Conservation (phyloP, 176 grass and related monocot genomes). For the Aegilops tauschii region DNA sequence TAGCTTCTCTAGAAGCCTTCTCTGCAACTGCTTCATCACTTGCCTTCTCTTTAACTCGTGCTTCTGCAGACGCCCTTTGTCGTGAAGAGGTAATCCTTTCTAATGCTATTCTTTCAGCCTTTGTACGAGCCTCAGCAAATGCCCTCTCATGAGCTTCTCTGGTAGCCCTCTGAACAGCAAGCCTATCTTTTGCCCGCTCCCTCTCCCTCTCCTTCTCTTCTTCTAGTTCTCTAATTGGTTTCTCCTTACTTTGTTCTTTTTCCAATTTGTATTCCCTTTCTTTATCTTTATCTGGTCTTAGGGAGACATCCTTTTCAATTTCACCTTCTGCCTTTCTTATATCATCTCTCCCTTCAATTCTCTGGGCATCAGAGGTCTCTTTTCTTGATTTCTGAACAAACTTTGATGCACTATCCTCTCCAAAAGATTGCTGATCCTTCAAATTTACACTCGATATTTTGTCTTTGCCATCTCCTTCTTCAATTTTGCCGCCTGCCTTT, state of each 20-base stretch:
- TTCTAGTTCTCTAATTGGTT: constrained; percentile 43
- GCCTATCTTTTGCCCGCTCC: constrained; percentile 89
- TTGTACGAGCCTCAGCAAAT: constrained; percentile 58
- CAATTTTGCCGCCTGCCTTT: constrained; percentile 6
- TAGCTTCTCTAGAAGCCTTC: constrained; percentile 71
- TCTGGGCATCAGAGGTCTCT: constrained; percentile 24
- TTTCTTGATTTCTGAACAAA: constrained; percentile 36
- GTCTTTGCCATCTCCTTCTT: constrained; percentile 27
- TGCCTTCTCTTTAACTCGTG: constrained; percentile 63
- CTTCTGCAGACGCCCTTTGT: constrained; percentile 69
- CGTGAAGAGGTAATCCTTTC: constrained; percentile 72
- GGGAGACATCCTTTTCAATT: constrained; percentile 22
- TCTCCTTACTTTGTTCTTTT: constrained; percentile 58
- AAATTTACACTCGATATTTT: neutral
- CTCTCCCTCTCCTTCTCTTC: constrained; percentile 72
- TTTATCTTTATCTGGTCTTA: constrained; percentile 43
- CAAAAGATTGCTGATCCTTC: constrained; percentile 24
- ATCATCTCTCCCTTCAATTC: constrained; percentile 40
- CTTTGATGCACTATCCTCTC: constrained; percentile 31
- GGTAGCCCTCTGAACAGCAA: constrained; percentile 84
- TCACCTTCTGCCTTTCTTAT: constrained; percentile 29
- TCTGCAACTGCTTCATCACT: constrained; percentile 40
- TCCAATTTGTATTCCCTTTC: constrained; percentile 46
- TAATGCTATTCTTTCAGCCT: constrained; percentile 75
- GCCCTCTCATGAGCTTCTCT: constrained; percentile 73